Conservation (phyloP, 2,329 filamentous ascomycete genomes). For the Rutstroemia sp. region DNA sequence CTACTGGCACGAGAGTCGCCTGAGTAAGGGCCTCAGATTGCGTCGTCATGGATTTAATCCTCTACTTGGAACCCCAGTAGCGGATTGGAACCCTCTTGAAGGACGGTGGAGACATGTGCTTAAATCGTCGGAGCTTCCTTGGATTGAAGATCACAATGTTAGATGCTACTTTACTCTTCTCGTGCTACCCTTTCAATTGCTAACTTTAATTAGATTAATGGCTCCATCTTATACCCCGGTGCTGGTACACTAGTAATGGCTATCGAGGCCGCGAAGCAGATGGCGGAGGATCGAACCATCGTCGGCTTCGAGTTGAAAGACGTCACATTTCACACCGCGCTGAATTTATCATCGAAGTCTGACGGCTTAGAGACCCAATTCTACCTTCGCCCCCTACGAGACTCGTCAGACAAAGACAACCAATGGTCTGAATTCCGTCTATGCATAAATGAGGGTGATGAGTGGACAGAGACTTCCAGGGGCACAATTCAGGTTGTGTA, state of each 20-base stretch:
- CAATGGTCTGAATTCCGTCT: slow-evolving; percentile 2
- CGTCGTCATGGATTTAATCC: slow-evolving; percentile 36
- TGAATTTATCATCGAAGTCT: slow-evolving; percentile 32
- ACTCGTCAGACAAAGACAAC: background rate
- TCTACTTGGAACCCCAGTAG: slow-evolving; percentile 23
- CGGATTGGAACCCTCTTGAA: slow-evolving; percentile 17
- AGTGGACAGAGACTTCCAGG: slow-evolving; percentile 1
- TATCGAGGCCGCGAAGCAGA: slow-evolving; percentile 21
- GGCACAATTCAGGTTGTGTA: slow-evolving; percentile 3
- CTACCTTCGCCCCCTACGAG: background rate
- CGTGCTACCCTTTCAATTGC: background rate
- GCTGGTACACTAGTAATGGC: slow-evolving; percentile 29
- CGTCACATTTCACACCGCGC: slow-evolving; percentile 37
- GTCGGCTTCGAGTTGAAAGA: slow-evolving; percentile 28
- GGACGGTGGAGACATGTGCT: slow-evolving; percentile 28
- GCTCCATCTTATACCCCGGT: slow-evolving; percentile 24
- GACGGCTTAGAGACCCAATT: slow-evolving; percentile 21
- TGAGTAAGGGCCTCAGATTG: slow-evolving; percentile 37
- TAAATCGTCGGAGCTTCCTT: slow-evolving; percentile 21
- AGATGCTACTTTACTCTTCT: background rate
- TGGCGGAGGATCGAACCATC: slow-evolving; percentile 9
- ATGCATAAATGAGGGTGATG: background rate
- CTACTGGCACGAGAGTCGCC: slow-evolving; percentile 46
- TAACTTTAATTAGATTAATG: background rate
- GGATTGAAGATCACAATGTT: slow-evolving; percentile 26